Evolutionary conservation across 106 monocot species (phyloP), one percentile per base, ranked within the genome.

Genomic region (Allium sativum): DNA sequence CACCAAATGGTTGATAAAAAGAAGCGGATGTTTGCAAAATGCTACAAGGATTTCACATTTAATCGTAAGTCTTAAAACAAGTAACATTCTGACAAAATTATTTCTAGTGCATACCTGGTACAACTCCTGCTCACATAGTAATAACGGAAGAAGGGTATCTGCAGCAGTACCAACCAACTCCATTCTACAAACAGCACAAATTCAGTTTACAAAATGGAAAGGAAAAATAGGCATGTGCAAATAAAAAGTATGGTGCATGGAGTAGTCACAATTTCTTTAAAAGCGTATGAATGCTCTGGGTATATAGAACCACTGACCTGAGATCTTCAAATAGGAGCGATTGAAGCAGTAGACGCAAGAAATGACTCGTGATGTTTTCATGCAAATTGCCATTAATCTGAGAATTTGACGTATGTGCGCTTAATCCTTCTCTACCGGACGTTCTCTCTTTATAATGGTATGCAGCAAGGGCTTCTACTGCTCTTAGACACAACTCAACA

Each of bases 391-490:
- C 90, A 73, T 81, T 73, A 22, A 76, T 63, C 40, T 74, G 67
- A 31, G 66, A 64, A 58, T 56, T 71, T 45, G 77, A 55, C 10
- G 65, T 50, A 67, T 75, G 73, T 65, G 71, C 53, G 56, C 62
- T 70, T 47, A 91, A 73, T 42, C 96, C 91, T 69, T 68, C 74
- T 47, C 68, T 82, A 8, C 88, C 88, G 16, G 52, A 31, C 48
- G 42, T 14, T 72, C 64, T 82, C 69, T 88, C 85, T 70, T 76
- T 88, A 55, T 74, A 98, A 73, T 91, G 84, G 68, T 80, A 85
- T 10, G 91, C 80, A 48, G 88, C 91, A 66, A 98, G 92, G 60
- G 92, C 84, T 81, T 78, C 71, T n/a, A 92, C 71, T 64, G 91
- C 91, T 78, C 80, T 68, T 68, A 98, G 67, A 70, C 98, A 98